Percentiles rank a stretch among this genome's conserved stretches.
Conservation (phyloP, 2,329 filamentous ascomycete genomes). For the Aspergillus chevalieri region DNA sequence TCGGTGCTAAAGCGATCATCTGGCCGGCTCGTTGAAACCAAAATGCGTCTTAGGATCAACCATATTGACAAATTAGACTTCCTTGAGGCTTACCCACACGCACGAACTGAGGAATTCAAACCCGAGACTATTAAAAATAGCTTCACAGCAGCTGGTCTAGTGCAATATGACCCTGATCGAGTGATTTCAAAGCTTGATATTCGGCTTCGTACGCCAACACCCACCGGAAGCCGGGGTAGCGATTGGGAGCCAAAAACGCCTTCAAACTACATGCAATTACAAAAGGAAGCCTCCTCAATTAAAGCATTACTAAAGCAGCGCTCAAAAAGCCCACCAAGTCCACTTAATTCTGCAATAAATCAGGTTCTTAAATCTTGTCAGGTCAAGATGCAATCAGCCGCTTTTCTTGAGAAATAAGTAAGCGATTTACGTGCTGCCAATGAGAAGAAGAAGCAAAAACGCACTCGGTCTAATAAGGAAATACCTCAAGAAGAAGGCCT, state of each 20-base stretch:
- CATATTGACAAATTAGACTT: slow-evolving; percentile 6
- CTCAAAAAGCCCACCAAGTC: not conserved
- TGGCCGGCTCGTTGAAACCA: no score
- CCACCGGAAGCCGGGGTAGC: not conserved
- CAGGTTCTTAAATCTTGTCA: not conserved
- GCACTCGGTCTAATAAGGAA: no score
- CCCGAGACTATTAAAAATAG: not conserved
- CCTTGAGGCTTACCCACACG: not conserved
- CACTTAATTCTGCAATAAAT: not conserved
- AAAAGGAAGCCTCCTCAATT: not conserved
- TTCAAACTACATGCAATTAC: not conserved
- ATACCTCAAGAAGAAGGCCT: no score
- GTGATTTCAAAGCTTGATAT: not conserved
- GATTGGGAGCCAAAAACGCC: not conserved
- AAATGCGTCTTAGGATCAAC: not conserved
- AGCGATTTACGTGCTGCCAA: no score
- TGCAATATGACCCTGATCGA: not conserved
- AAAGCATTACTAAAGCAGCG: not conserved
- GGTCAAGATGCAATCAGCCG: not conserved
- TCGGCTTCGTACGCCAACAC: not conserved
- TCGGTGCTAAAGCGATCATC: no score
- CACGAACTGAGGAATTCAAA: not conserved
- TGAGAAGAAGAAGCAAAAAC: no score
- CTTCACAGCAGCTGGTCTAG: not conserved
- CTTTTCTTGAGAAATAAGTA: no score